A percentile compares a stretch with the other conserved stretches of the same genome.
Evolutionary conservation across 345 rosid species (phyloP).

Genomic region (Euphorbia tirucalli): DNA sequence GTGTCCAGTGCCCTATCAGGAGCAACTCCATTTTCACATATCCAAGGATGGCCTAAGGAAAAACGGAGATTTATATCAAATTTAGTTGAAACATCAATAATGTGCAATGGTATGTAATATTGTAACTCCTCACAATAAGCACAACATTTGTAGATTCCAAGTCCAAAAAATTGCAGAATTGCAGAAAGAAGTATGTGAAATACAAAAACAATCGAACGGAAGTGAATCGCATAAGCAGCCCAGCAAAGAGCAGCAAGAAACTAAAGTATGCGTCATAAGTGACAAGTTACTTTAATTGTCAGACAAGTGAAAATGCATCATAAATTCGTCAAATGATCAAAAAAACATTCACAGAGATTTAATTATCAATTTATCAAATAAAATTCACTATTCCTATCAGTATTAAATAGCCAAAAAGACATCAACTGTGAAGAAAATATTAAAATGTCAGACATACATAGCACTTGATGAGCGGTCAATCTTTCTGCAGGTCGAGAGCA

Average conservation of each 20-base stretch:
- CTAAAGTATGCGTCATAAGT: not conserved
- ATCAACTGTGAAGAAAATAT: not conserved
- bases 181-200: conserved; percentile 1
- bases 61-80: conserved; percentile 3
- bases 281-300: not conserved
- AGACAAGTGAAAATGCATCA: not conserved
- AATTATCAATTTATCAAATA: not conserved
- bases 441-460: conserved; percentile 56
- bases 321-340: not conserved
- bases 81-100: conserved; percentile 3
- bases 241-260: conserved; percentile 4
- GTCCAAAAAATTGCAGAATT: conserved; percentile 9
- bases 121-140: not conserved
- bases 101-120: not conserved
- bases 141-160: not conserved
- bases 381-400: not conserved
- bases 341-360: not conserved
- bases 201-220: no score
- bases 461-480: conserved; percentile 90
- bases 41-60: conserved; percentile 91
- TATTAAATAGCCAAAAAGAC: not conserved
- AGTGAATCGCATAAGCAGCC: no score
- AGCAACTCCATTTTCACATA: conserved; percentile 97
- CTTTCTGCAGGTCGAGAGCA: conserved; percentile 76
- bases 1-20: conserved; percentile 92